Base-by-base conservation (phyloP, 1,139 yeast genomes). In the Geotrichum histeridarum region DNA sequence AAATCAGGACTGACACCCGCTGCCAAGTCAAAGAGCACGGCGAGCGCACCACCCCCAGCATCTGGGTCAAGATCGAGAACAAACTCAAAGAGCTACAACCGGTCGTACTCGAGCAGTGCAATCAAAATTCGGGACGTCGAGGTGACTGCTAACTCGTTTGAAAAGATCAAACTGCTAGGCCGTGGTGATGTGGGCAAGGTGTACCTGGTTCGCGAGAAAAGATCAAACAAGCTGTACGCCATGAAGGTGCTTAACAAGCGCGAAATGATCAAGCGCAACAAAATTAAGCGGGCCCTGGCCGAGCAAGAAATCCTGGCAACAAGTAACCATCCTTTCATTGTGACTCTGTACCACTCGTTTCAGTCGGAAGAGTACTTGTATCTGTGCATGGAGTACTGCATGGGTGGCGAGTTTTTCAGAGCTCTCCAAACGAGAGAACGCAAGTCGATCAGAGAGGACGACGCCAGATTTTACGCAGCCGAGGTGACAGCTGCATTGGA, bases 141-240 rank as follows among this genome's bases (percentile, higher is more conserved):
- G 66, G 99, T 94, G 11, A 81, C 86, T 2, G 95, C 95, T 1
- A 78, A 80, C 52, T 86, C 93, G 42, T 94, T 94, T 69, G 96
- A 91, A 62, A 93, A 90, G 67, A 81, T 94, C 56, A 81, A 89
- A 61, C 72, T 93, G 32, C 74, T 94, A 55, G 99, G 99, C 4
- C 89, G 89, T 67, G 99, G 99, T 52, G 99, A 94, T 65, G 99
- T 94, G 42, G 99, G 99, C 4, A 90, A 90, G 68, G 99, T 94
- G 22, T 94, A 86, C 63, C 73, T 94, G 45, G 99, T 93, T 4
- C 80, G 87, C 55, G 97, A 94, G 65, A 88, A 86, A 68, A 73
- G 76, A 46, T 77, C 91, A 2, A 81, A 83, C 62, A 82, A 83
- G 62, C 71, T 90, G 33, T 93, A 84, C 68, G 99, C 99, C 9